phyloP scores from a whole-genome alignment of 345 rosid species.

The Melastoma malabathricum region DNA sequence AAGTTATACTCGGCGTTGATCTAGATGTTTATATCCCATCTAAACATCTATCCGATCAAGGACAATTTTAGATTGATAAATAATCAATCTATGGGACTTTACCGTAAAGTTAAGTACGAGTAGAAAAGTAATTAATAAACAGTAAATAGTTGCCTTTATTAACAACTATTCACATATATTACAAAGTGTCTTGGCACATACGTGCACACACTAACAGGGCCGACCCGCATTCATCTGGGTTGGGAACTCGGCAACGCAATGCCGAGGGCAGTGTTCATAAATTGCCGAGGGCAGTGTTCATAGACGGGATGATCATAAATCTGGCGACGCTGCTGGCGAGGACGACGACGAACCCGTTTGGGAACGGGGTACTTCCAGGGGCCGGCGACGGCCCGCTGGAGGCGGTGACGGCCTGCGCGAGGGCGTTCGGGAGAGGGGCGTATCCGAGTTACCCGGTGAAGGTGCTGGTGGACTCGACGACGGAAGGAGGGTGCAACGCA shows the following conservation, averaged over 20 bases:
- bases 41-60: too few relatives aligned
- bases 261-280: conserved; percentile 88
- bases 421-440: conserved; percentile 67
- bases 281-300: conserved; percentile 83
- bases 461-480: conserved; percentile 43
- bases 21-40: too few relatives aligned
- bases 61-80: too few relatives aligned
- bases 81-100: too few relatives aligned
- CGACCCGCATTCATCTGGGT: conserved; percentile 55
- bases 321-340: conserved; percentile 62
- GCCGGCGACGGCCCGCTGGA: conserved; percentile 58
- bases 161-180: too few relatives aligned
- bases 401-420: conserved; percentile 68
- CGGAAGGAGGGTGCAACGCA: conserved; percentile 73
- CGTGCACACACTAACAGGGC: too few relatives aligned
- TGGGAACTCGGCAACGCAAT: conserved; percentile 73
- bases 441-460: conserved; percentile 75
- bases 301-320: conserved; percentile 84
- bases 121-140: too few relatives aligned
- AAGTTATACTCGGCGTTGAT: too few relatives aligned
- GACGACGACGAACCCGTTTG: conserved; percentile 70
- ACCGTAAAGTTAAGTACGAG: too few relatives aligned
- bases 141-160: too few relatives aligned
- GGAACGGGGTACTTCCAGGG: conserved; percentile 65
- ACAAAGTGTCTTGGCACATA: too few relatives aligned